Conservation (phyloP, 2,329 filamentous ascomycete species). For the Cladophialophora psammophila region DNA sequence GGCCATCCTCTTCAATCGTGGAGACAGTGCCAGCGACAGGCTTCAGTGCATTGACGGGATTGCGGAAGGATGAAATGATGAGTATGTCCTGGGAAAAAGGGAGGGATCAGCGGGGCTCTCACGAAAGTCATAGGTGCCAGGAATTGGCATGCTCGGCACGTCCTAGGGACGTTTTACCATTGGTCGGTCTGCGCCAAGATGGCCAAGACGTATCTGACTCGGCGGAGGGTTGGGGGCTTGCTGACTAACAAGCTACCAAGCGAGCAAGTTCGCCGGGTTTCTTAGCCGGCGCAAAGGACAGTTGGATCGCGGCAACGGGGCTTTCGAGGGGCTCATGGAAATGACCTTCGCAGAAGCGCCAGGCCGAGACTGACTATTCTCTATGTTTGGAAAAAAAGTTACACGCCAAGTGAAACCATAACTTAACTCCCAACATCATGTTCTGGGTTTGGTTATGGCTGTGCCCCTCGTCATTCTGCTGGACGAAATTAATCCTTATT, state of each 20-base stretch:
- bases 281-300: not conserved
- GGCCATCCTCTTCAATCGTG: conserved; percentile 7
- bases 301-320: not conserved
- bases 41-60: not conserved
- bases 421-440: not conserved
- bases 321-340: not conserved
- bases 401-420: not conserved
- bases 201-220: not conserved
- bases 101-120: not conserved
- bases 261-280: too few species aligned
- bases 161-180: not conserved
- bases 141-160: conserved; percentile 1
- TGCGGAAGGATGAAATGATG: not conserved
- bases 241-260: not conserved
- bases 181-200: not conserved
- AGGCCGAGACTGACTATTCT: not conserved
- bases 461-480: not conserved
- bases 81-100: not conserved
- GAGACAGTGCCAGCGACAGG: not conserved
- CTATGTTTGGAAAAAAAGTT: not conserved
- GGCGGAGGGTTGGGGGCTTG: not conserved
- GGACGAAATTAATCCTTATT: not conserved
- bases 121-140: conserved; percentile 3
- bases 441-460: not conserved
- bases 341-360: not conserved